phyloP scores from a whole-genome alignment of 1,284 basidiomycete species.

The Kwoniella shivajii region DNA sequence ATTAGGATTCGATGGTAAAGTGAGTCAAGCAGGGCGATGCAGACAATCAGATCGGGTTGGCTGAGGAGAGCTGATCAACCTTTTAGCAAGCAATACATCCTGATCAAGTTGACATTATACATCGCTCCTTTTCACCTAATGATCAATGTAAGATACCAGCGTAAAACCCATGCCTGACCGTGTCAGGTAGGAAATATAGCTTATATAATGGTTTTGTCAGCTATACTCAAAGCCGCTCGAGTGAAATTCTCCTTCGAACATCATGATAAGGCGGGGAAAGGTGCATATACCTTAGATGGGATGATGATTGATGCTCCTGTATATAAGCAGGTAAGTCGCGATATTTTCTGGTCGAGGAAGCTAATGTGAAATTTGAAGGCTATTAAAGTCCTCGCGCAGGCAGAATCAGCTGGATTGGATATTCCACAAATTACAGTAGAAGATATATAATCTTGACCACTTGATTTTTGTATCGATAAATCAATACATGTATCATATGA shows the following conservation, averaged over 20 bases:
- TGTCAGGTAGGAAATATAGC: no score
- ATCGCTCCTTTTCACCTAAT: conserved; percentile 76
- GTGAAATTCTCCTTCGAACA: conserved; percentile 58
- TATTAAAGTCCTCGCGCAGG: conserved; percentile 65
- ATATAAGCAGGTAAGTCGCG: conserved; percentile 70
- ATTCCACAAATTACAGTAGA: conserved; percentile 57
- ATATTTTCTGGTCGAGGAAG: not conserved
- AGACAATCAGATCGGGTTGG: not conserved
- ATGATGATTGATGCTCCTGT: conserved; percentile 94
- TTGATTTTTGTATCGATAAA: no score
- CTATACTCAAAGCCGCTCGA: conserved; percentile 74
- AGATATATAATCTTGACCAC: conserved; percentile 14
- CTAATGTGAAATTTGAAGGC: conserved; percentile 54
- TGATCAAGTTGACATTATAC: conserved; percentile 75
- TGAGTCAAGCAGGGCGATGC: conserved; percentile 33
- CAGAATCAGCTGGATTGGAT: conserved; percentile 64
- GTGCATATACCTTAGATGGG: conserved; percentile 67
- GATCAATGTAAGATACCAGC: conserved; percentile 65
- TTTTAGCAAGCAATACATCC: conserved; percentile 92
- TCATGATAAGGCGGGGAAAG: conserved; percentile 53
- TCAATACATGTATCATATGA: not conserved
- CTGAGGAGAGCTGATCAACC: not conserved
- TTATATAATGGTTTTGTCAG: no score
- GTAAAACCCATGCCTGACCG: no score
- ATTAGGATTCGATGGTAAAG: conserved; percentile 85